Evolutionary conservation across 176 grass and related monocot species (phyloP).

Genomic region (Puccinellia tenuiflora): DNA sequence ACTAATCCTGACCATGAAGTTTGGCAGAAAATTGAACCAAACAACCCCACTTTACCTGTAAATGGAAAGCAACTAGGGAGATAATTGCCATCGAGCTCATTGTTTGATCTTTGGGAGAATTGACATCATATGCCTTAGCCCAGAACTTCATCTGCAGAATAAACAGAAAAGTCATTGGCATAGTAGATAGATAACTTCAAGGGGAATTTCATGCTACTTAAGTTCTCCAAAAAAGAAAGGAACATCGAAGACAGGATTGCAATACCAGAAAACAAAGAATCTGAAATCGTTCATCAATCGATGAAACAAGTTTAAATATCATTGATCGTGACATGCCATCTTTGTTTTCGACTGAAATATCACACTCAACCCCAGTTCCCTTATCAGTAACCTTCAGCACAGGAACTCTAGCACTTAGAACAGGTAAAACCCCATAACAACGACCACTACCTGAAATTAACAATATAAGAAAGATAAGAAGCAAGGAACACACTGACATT

Average conservation of each 20-base stretch:
- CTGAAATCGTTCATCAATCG: slow-evolving; percentile 80
- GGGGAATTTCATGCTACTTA: slow-evolving; percentile 6
- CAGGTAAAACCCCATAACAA: slow-evolving; percentile 61
- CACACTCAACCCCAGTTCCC: slow-evolving; percentile 64
- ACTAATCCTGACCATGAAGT: neutral
- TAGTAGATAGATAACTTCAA: neutral
- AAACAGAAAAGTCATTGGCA: slow-evolving; percentile 15
- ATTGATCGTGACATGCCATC: slow-evolving; percentile 87
- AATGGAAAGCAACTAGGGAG: slow-evolving; percentile 97
- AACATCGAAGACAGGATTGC: slow-evolving; percentile 17
- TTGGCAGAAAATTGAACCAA: slow-evolving; percentile 6
- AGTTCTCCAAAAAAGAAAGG: neutral
- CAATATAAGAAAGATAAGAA: slow-evolving; percentile 20
- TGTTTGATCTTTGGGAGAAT: slow-evolving; percentile 79
- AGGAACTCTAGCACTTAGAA: slow-evolving; percentile 70
- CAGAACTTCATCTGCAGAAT: slow-evolving; percentile 77
- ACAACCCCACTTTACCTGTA: slow-evolving; percentile 61
- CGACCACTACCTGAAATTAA: slow-evolving; percentile 46
- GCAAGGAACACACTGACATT: neutral
- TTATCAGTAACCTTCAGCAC: slow-evolving; percentile 65
- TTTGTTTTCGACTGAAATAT: slow-evolving; percentile 96
- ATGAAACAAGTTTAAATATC: slow-evolving; percentile 64
- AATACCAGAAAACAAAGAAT: slow-evolving; percentile 94
- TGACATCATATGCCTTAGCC: slow-evolving; percentile 71
- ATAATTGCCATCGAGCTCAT: slow-evolving; percentile 97